Evolutionary conservation across 108 stramenopile species (phyloP), one percentile per base, ranked within the genome.

Genomic region (Nitzschia putrida): DNA sequence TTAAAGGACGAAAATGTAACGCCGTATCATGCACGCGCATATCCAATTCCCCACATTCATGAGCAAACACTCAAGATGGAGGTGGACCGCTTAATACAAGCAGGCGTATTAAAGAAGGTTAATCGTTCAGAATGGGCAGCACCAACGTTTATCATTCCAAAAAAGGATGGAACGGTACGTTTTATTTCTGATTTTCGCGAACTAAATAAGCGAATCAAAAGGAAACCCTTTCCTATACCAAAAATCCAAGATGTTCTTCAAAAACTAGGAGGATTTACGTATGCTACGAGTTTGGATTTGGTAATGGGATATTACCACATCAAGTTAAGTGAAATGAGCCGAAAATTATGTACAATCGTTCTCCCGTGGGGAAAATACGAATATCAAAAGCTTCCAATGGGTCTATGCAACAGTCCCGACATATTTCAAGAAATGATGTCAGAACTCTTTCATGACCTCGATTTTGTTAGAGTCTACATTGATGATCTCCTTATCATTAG

Each of bases 81-180:
- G 61, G 16, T 78, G 12, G 29, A 74, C 7, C 55, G 63, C 25
- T 45, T 82, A 14, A 22, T 14, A 7, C 37, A 74, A 29, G 41
- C 53, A 14, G 78, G 73, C 12, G 73, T 79, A 11, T 13, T 79
- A 18, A 3, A 61, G 7, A 11, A 41, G 14, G 13, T 23, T 55
- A 18, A 25, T 43, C 7, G 21, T 3, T 37, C 61, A 0, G 69
- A 76, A 37, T 78, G 72, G 72, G 47, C 37, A 11, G 25, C 58
- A 2, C 79, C 79, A 14, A 49, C 75, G 2, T 69, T 80, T 37
- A 58, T 80, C 38, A 60, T 80, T 23, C 79, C 79, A 16, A 80
- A 80, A 55, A 80, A 76, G 49, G 69, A 70, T 66, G 56, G 9
- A n/a, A n/a, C n/a, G n/a, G 53, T 57, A 16, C 64, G 24, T 22